Conservation (phyloP, 495 filamentous ascomycete genomes). For the Schizothecium vesticola region DNA sequence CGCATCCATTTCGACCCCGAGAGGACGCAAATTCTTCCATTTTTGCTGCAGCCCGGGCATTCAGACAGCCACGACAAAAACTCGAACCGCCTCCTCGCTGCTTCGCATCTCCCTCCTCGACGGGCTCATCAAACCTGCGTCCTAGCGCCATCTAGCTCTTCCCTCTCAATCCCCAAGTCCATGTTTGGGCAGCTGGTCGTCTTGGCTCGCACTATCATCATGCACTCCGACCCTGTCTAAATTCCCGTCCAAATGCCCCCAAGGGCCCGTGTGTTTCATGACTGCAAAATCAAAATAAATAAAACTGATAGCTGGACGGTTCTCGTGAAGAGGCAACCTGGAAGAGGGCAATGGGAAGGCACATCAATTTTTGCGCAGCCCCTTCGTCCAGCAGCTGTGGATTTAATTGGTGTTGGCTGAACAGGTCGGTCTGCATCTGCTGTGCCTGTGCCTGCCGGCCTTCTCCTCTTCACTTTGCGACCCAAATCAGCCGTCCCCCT, state of each 20-base stretch:
- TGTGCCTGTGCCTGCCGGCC: slow-evolving; percentile 10
- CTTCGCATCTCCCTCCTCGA: neutral
- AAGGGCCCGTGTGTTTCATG: neutral
- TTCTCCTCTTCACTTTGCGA: neutral
- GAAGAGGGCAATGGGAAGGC: too few species aligned
- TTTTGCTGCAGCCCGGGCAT: neutral
- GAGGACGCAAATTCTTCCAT: neutral
- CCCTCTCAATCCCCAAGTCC: neutral
- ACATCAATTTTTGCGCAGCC: slow-evolving; percentile 7
- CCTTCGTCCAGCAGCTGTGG: neutral
- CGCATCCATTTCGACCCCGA: neutral
- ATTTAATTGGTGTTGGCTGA: neutral
- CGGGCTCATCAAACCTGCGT: slow-evolving; percentile 3
- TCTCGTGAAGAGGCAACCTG: neutral
- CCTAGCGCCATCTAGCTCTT: neutral
- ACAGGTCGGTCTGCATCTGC: neutral
- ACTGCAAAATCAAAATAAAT: neutral
- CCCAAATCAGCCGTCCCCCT: slow-evolving; percentile 16
- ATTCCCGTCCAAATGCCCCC: neutral
- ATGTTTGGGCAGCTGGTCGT: neutral
- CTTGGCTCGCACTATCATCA: slow-evolving; percentile 1
- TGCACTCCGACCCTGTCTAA: neutral
- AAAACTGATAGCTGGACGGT: neutral
- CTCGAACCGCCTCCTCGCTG: neutral
- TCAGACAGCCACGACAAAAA: neutral